These are phyloP conservation scores for Boletellus deceptivus DNA, from an alignment of 1,284 basidiomycete genomes.

Conservation along the genomic window DNA sequence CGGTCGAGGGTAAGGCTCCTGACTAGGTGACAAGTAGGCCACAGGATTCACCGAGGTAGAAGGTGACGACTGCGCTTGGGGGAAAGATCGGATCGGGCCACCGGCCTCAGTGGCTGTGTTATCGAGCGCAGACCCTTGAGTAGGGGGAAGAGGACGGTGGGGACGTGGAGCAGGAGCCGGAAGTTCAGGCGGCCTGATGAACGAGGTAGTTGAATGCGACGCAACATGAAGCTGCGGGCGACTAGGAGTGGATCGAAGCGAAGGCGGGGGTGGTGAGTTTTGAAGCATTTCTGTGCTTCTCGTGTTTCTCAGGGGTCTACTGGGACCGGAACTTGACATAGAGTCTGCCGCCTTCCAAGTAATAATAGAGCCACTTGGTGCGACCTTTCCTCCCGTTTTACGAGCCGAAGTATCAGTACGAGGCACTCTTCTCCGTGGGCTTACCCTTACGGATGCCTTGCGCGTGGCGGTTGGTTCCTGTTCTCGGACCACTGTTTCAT, in stretches of 20 bases:
- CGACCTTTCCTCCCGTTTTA: slow-evolving; percentile 25
- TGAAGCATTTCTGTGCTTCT: slow-evolving; percentile 33
- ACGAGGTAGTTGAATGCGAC: slow-evolving; percentile 17
- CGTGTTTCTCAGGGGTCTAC: slow-evolving; percentile 23
- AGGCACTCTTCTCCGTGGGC: slow-evolving; percentile 19
- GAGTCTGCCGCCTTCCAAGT: slow-evolving; percentile 27
- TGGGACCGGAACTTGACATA: slow-evolving; percentile 14
- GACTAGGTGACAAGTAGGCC: slow-evolving; percentile 29
- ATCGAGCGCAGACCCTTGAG: slow-evolving; percentile 24
- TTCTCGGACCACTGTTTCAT: slow-evolving; percentile 22
- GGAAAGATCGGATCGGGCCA: slow-evolving; percentile 20
- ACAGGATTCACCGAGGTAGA: slow-evolving; percentile 32
- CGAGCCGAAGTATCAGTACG: slow-evolving; percentile 17
- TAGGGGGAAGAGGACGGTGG: slow-evolving; percentile 33
- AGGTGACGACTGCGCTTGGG: slow-evolving; percentile 35
- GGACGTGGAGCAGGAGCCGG: slow-evolving; percentile 15
- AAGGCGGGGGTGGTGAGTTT: slow-evolving; percentile 11
- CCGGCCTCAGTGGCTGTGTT: slow-evolving; percentile 20
- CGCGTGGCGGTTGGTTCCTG: slow-evolving; percentile 15
- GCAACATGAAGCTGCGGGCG: slow-evolving; percentile 27
- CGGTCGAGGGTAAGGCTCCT: slow-evolving; percentile 58
- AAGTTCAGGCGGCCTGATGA: slow-evolving; percentile 22
- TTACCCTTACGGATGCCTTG: slow-evolving; percentile 19
- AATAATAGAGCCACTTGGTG: slow-evolving; percentile 23
- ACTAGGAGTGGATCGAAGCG: slow-evolving; percentile 31